These are phyloP conservation scores for Lepidium africanum DNA, from an alignment of 345 rosid species.

Conservation along the genomic window DNA sequence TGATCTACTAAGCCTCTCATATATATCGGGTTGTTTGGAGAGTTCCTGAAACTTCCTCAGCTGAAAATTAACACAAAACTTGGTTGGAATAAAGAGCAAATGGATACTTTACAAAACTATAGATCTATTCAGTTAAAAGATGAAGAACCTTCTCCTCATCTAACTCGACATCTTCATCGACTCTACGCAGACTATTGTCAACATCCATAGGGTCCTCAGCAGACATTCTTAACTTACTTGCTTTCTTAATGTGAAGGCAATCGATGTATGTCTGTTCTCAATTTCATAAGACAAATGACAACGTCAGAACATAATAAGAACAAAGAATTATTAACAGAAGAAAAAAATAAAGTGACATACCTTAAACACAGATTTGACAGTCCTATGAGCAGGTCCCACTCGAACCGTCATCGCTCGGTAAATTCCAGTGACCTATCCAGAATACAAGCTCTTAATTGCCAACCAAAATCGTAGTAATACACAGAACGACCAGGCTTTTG, in stretches of 20 bases:
- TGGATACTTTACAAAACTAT: background rate
- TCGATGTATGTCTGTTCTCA: conserved; percentile 73
- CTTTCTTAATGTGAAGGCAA: conserved; percentile 84
- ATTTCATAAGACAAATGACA: background rate
- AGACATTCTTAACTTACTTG: conserved; percentile 75
- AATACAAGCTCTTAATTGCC: conserved; percentile 5
- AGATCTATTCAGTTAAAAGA: background rate
- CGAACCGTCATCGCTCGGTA: conserved; percentile 96
- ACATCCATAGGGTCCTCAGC: conserved; percentile 73
- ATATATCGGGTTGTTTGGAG: conserved; percentile 65
- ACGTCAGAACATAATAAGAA: background rate
- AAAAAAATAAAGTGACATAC: conserved; percentile 27
- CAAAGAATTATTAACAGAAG: background rate
- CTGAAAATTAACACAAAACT: conserved; percentile 32
- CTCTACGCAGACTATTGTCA: conserved; percentile 47
- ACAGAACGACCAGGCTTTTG: background rate
- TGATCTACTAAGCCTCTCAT: conserved; percentile 75
- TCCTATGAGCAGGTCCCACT: conserved; percentile 77
- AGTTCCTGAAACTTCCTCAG: conserved; percentile 60
- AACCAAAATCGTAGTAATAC: background rate
- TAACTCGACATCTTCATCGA: conserved; percentile 59
- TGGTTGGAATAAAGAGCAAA: background rate
- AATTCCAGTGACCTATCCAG: conserved; percentile 73
- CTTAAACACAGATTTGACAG: conserved; percentile 94
- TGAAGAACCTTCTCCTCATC: conserved; percentile 55